These are phyloP conservation scores for Entomophthora muscae DNA, from an alignment of 371 early-diverging fungal genomes.

Conservation along the genomic window DNA sequence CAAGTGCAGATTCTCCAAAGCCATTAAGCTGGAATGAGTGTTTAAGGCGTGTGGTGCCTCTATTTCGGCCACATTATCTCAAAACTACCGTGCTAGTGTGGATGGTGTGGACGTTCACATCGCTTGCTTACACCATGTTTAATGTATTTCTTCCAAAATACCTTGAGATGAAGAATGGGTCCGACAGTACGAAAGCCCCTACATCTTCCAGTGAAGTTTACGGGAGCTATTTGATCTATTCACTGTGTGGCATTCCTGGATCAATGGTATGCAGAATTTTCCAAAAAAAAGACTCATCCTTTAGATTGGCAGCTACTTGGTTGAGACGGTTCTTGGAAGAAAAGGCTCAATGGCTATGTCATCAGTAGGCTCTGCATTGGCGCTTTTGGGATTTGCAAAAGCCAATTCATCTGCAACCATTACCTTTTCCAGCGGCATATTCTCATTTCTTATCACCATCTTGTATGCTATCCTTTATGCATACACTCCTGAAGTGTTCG, in stretches of 20 bases:
- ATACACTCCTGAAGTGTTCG: constrained; percentile 82
- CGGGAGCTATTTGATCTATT: constrained; percentile 54
- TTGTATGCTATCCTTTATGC: constrained; percentile 72
- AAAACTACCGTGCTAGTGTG: constrained; percentile 48
- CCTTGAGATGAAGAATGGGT: constrained; percentile 32
- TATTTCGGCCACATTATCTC: constrained; percentile 10
- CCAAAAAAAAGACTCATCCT: constrained; percentile 1
- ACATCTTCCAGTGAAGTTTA: constrained; percentile 35
- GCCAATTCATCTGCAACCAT: constrained; percentile 28
- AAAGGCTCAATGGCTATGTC: constrained; percentile 65
- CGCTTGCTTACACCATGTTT: constrained; percentile 69
- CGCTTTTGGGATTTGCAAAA: constrained; percentile 43
- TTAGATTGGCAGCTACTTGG: constrained; percentile 47
- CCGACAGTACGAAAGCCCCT: constrained; percentile 17
- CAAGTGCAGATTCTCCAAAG: not conserved
- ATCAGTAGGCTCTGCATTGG: constrained; percentile 43
- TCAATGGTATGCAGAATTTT: constrained; percentile 29
- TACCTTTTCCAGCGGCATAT: constrained; percentile 38
- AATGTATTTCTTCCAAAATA: constrained; percentile 66
- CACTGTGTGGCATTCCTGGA: constrained; percentile 63
- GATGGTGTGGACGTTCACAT: constrained; percentile 61
- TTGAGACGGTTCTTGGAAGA: constrained; percentile 58
- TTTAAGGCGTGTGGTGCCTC: not conserved
- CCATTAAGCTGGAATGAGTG: not conserved
- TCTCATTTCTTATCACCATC: constrained; percentile 49